phyloP scores from a whole-genome alignment of 2,329 filamentous ascomycete species.

The Rhytidhysteron rufulum region DNA sequence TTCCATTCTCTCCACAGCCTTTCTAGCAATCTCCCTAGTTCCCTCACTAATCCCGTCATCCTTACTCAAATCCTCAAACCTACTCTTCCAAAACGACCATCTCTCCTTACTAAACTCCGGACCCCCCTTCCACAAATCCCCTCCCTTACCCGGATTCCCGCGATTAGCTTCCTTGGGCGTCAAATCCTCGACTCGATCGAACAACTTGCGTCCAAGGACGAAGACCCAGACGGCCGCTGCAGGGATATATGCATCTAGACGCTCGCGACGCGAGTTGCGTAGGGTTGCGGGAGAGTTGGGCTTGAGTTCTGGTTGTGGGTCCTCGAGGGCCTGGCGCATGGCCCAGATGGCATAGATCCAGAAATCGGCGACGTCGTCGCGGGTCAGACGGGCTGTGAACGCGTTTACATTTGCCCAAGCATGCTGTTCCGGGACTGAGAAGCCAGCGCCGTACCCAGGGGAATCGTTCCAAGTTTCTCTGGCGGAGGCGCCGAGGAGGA shows the following conservation, averaged over 20 bases:
- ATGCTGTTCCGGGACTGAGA: conserved; percentile 18
- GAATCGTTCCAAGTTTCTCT: conserved; percentile 29
- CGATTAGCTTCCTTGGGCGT: conserved; percentile 21
- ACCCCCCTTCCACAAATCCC: conserved; percentile 26
- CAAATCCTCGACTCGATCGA: conserved; percentile 21
- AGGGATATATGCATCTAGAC: conserved; percentile 24
- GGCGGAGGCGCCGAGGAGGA: conserved; percentile 18
- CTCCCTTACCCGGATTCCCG: conserved; percentile 26
- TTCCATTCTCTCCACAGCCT: conserved; percentile 26
- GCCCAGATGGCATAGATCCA: conserved; percentile 26
- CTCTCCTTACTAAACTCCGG: conserved; percentile 26
- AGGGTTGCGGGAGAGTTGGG: conserved; percentile 1
- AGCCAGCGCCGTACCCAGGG: conserved; percentile 15
- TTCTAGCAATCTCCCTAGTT: conserved; percentile 19
- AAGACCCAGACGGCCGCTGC: conserved; percentile 28
- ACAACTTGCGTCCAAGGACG: conserved; percentile 17
- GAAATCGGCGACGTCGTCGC: conserved; percentile 11
- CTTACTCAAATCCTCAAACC: conserved; percentile 20
- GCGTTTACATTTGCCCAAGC: conserved; percentile 30
- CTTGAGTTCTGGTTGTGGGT: conserved; percentile 11
- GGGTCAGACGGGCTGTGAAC: conserved; percentile 24
- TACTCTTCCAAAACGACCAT: conserved; percentile 30
- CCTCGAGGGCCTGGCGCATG: conserved; percentile 26
- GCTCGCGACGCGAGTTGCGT: conserved; percentile 13
- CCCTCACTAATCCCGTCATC: conserved; percentile 17